Evolutionary conservation across 2,329 filamentous ascomycete genomes (phyloP).

Genomic region (Botrytis tulipae): DNA sequence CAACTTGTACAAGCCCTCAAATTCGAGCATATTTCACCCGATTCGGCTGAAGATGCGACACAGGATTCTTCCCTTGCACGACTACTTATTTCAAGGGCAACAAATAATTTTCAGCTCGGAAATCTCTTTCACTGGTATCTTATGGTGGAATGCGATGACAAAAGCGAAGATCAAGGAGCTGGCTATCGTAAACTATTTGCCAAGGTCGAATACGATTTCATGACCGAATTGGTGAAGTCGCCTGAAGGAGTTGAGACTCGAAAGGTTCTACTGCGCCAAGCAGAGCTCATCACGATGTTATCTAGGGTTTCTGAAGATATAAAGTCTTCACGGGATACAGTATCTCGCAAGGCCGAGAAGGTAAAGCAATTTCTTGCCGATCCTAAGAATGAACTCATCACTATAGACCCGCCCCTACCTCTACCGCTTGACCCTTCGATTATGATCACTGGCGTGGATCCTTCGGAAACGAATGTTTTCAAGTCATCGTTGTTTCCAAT

Average conservation of each 20-base stretch:
- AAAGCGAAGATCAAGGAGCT: slow-evolving; percentile 68
- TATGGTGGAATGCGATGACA: slow-evolving; percentile 88
- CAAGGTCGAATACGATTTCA: slow-evolving; percentile 94
- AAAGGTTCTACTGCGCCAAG: slow-evolving; percentile 78
- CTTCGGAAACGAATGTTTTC: slow-evolving; percentile 87
- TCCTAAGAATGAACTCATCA: slow-evolving; percentile 81
- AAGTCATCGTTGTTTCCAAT: slow-evolving; percentile 93
- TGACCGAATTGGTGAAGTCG: slow-evolving; percentile 75
- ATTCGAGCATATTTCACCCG: slow-evolving; percentile 74
- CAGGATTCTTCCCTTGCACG: slow-evolving; percentile 81
- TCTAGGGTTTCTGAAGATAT: slow-evolving; percentile 89
- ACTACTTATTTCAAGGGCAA: slow-evolving; percentile 85
- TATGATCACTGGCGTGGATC: slow-evolving; percentile 72
- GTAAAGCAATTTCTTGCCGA: slow-evolving; percentile 84
- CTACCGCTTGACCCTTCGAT: slow-evolving; percentile 85
- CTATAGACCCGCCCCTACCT: slow-evolving; percentile 81
- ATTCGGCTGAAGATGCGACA: slow-evolving; percentile 58
- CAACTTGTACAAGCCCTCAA: slow-evolving; percentile 96
- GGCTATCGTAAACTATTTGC: slow-evolving; percentile 83
- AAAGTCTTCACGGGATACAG: slow-evolving; percentile 69
- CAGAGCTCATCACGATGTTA: slow-evolving; percentile 82
- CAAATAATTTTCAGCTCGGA: slow-evolving; percentile 83
- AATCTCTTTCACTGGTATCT: slow-evolving; percentile 99
- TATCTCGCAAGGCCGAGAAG: slow-evolving; percentile 76
- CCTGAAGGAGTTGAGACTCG: slow-evolving; percentile 70